phyloP scores from a whole-genome alignment of 2,329 filamentous ascomycete species.

The Cucurbitaria berberidis region DNA sequence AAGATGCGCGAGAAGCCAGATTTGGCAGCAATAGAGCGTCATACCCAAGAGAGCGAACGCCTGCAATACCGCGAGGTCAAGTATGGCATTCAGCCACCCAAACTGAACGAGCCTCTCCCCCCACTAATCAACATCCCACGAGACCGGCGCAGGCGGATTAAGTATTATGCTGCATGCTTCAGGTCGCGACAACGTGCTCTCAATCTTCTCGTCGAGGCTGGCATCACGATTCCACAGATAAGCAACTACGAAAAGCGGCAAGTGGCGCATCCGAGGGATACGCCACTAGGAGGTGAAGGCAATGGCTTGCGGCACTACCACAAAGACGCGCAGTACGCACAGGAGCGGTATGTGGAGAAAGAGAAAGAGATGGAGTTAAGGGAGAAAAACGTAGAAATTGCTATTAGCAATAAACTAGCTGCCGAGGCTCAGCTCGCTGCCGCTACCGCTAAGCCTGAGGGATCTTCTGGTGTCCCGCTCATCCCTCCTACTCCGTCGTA shows the following conservation, averaged over 20 bases:
- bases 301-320: slow-evolving; percentile 34
- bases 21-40: slow-evolving; percentile 27
- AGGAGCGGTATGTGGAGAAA: slow-evolving; percentile 18
- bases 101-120: slow-evolving; percentile 28
- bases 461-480: slow-evolving; percentile 25
- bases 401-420: slow-evolving; percentile 34
- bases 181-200: slow-evolving; percentile 40
- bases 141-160: slow-evolving; percentile 22
- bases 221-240: slow-evolving; percentile 35
- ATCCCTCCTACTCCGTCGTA: slow-evolving; percentile 31
- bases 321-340: slow-evolving; percentile 29
- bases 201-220: slow-evolving; percentile 39
- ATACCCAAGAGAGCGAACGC: slow-evolving; percentile 36
- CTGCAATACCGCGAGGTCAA: slow-evolving; percentile 41
- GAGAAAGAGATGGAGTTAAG: slow-evolving; percentile 15
- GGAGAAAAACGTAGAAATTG: slow-evolving; percentile 35
- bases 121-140: slow-evolving; percentile 42
- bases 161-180: slow-evolving; percentile 42
- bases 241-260: slow-evolving; percentile 36
- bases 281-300: slow-evolving; percentile 19
- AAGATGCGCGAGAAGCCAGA: slow-evolving; percentile 35
- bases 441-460: slow-evolving; percentile 8
- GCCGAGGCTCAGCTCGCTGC: slow-evolving; percentile 31
- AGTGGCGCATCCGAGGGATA: slow-evolving; percentile 26
- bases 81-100: slow-evolving; percentile 38